Percentiles rank a stretch among this genome's conserved stretches.
Conservation (phyloP, 106 monocot species). For the Ottelia alismoides region DNA sequence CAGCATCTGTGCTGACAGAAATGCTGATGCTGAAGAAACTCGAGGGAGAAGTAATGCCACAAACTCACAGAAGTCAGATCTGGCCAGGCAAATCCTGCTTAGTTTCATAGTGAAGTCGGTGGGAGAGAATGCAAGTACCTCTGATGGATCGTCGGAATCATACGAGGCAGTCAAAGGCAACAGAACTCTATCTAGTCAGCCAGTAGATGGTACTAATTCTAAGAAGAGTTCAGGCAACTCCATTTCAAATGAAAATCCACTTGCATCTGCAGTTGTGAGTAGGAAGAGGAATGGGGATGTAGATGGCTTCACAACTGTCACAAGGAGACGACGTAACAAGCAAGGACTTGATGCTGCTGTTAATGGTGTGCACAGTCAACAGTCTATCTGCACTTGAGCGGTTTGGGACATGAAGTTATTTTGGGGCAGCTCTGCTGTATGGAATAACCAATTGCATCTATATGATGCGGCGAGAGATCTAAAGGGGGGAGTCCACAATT, state of each 20-base stretch:
- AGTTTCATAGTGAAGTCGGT: slow-evolving; percentile 83
- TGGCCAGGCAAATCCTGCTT: slow-evolving; percentile 79
- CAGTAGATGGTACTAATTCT: neutral
- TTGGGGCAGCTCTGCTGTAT: too few species aligned
- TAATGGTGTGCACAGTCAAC: slow-evolving; percentile 44
- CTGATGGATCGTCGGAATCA: slow-evolving; percentile 11
- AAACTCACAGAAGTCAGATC: slow-evolving; percentile 35
- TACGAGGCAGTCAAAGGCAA: slow-evolving; percentile 5
- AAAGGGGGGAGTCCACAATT: too few species aligned
- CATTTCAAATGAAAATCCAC: too few species aligned
- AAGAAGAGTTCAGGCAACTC: slow-evolving; percentile 1
- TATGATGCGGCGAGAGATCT: too few species aligned
- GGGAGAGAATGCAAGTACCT: slow-evolving; percentile 25
- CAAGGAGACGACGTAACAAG: slow-evolving; percentile 50
- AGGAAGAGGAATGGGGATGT: slow-evolving; percentile 33
- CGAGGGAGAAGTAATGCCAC: slow-evolving; percentile 25
- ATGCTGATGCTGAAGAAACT: slow-evolving; percentile 6
- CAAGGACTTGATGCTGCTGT: slow-evolving; percentile 41
- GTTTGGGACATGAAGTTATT: too few species aligned
- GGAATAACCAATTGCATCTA: too few species aligned
- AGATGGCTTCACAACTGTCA: slow-evolving; percentile 82
- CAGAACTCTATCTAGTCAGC: slow-evolving; percentile 3
- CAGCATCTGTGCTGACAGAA: too few species aligned
- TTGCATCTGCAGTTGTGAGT: too few species aligned
- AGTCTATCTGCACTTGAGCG: slow-evolving; percentile 80